Conservation (phyloP, 2,329 filamentous ascomycete species). For the Coniochaeta hoffmannii region DNA sequence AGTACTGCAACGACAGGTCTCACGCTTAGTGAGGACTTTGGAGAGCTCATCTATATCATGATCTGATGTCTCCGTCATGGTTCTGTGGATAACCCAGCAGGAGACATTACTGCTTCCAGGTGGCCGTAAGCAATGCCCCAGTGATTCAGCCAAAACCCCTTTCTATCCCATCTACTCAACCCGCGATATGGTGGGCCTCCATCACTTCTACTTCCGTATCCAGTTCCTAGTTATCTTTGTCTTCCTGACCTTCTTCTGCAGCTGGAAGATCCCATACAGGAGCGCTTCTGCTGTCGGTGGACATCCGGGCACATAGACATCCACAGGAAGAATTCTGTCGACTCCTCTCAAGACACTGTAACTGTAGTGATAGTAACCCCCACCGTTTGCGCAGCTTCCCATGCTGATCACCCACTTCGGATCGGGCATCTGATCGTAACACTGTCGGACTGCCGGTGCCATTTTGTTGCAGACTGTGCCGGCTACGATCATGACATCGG, state of each 20-base stretch:
- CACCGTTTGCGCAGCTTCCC: slow-evolving; percentile 65
- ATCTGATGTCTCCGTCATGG: too few relatives aligned
- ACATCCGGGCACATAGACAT: slow-evolving; percentile 62
- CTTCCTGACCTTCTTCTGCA: background rate
- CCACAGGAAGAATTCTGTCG: slow-evolving; percentile 59
- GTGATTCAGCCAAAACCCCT: too few relatives aligned
- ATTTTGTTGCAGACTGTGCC: slow-evolving; percentile 95
- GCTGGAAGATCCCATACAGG: slow-evolving; percentile 48
- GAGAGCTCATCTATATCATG: too few relatives aligned
- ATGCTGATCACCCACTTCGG: slow-evolving; percentile 77
- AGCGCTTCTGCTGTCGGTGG: slow-evolving; percentile 39
- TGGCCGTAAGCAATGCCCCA: too few relatives aligned
- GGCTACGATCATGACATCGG: slow-evolving; percentile 89
- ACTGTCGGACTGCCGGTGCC: slow-evolving; percentile 81
- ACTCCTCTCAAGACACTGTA: slow-evolving; percentile 60
- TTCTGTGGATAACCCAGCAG: too few relatives aligned
- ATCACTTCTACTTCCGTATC: background rate
- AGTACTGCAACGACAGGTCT: too few relatives aligned
- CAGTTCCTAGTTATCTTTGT: background rate
- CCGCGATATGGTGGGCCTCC: too few relatives aligned
- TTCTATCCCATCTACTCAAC: too few relatives aligned
- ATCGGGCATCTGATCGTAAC: slow-evolving; percentile 94
- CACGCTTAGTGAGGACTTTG: too few relatives aligned
- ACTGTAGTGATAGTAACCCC: slow-evolving; percentile 68
- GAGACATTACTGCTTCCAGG: too few relatives aligned